These are phyloP conservation scores for Candida pseudofarinosa DNA, from an alignment of 805 yeast genomes.

Conservation along the genomic window DNA sequence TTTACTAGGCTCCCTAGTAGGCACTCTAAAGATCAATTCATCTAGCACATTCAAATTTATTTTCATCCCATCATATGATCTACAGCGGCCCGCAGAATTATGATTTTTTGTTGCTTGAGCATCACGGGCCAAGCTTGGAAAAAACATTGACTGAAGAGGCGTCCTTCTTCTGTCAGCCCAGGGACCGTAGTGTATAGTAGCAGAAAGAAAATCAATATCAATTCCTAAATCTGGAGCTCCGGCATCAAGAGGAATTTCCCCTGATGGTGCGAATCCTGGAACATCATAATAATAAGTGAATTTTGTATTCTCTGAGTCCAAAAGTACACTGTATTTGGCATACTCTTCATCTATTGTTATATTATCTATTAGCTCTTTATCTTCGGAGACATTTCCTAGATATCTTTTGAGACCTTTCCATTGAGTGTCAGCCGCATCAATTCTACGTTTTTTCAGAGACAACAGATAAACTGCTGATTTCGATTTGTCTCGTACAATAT, in stretches of 20 bases:
- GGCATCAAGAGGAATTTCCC: constrained; percentile 9
- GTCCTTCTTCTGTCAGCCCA: constrained; percentile 89
- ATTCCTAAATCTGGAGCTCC: constrained; percentile 44
- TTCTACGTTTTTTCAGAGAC: constrained; percentile 2
- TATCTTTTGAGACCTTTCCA: constrained; percentile 85
- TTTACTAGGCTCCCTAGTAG: constrained; percentile 81
- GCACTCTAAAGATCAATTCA: constrained; percentile 67
- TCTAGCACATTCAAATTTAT: constrained; percentile 57
- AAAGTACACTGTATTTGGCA: constrained; percentile 69
- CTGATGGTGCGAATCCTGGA: constrained; percentile 46
- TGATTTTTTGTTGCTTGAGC: constrained; percentile 30
- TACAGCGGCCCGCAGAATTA: constrained; percentile 41
- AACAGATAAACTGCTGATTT: constrained; percentile 4
- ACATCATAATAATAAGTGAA: constrained; percentile 64
- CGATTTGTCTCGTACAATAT: constrained; percentile 6
- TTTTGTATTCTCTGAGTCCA: constrained; percentile 56
- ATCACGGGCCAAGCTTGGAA: constrained; percentile 66
- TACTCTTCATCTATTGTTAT: constrained; percentile 58
- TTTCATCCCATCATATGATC: constrained; percentile 57
- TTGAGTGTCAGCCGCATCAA: constrained; percentile 13
- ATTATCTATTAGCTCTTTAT: constrained; percentile 24
- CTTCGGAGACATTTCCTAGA: constrained; percentile 34
- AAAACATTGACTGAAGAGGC: constrained; percentile 58
- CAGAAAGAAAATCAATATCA: constrained; percentile 53
- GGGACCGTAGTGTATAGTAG: constrained; percentile 83